Evolutionary conservation across 1,139 yeast genomes (phyloP).

Genomic region (Kluyveromyces sp.): DNA sequence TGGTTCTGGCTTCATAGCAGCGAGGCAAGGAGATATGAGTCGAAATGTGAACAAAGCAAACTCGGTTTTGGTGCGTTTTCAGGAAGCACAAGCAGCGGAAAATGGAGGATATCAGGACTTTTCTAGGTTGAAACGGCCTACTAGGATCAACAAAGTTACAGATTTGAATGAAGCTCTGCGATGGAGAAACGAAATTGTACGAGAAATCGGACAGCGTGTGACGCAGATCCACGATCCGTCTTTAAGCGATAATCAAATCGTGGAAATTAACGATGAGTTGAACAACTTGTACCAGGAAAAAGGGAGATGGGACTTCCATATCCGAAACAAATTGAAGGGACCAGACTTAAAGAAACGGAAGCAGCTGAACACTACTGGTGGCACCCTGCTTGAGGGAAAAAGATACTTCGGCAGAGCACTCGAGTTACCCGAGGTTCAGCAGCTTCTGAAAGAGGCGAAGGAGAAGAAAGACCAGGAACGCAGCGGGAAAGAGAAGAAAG

Average conservation of each 20-base stretch:
- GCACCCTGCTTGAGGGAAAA: constrained; percentile 38
- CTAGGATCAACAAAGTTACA: constrained; percentile 47
- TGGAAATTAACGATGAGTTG: constrained; percentile 71
- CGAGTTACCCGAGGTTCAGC: constrained; percentile 69
- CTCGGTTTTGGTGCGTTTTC: constrained; percentile 59
- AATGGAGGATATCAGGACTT: constrained; percentile 51
- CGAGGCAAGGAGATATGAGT: constrained; percentile 43
- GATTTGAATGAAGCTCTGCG: constrained; percentile 64
- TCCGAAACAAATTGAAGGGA: constrained; percentile 57
- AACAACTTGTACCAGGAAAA: constrained; percentile 64
- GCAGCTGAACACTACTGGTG: constrained; percentile 19
- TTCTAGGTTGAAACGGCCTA: constrained; percentile 56
- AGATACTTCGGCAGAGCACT: constrained; percentile 80
- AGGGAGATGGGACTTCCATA: constrained; percentile 70
- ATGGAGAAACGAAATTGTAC: constrained; percentile 61
- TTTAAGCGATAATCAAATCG: constrained; percentile 51
- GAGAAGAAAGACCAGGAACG: constrained; percentile 24
- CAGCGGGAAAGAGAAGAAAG: constrained; percentile 23
- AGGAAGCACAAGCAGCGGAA: constrained; percentile 53
- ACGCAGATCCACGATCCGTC: constrained; percentile 60
- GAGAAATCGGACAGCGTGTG: constrained; percentile 57
- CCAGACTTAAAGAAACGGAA: constrained; percentile 45
- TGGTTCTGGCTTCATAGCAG: not conserved
- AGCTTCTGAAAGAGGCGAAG: constrained; percentile 39
- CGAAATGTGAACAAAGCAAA: constrained; percentile 72